phyloP scores from a whole-genome alignment of 2,329 filamentous ascomycete species.

The Aspergillus sp. region DNA sequence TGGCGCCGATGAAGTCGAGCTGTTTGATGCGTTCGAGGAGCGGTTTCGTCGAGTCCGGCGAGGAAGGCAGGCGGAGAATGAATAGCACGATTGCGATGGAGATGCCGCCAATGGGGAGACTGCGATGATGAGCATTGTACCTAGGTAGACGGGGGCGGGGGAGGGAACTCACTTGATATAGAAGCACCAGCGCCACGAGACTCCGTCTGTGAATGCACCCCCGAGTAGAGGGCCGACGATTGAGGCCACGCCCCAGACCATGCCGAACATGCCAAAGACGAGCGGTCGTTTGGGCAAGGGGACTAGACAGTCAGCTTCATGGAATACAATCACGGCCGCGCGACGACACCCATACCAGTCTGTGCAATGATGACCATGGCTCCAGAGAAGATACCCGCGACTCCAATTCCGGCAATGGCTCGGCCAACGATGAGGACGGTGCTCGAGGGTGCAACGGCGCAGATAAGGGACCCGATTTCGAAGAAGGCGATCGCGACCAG shows the following conservation, averaged over 20 bases:
- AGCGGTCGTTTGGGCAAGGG: conserved; percentile 54
- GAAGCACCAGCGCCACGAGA: conserved; percentile 44
- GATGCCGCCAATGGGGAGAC: conserved; percentile 40
- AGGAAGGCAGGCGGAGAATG: conserved; percentile 43
- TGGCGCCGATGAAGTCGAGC: conserved; percentile 36
- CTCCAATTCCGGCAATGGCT: conserved; percentile 36
- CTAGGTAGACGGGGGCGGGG: not conserved
- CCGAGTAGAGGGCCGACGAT: conserved; percentile 44
- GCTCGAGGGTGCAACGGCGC: conserved; percentile 34
- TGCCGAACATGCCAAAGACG: conserved; percentile 47
- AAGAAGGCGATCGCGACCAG: conserved; percentile 35
- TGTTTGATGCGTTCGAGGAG: conserved; percentile 40
- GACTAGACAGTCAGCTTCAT: conserved; percentile 29
- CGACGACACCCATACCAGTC: not conserved
- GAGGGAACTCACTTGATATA: conserved; percentile 36
- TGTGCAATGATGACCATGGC: conserved; percentile 27
- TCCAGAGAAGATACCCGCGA: conserved; percentile 35
- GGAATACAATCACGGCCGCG: not conserved
- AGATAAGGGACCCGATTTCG: conserved; percentile 39
- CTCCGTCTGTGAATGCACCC: conserved; percentile 44
- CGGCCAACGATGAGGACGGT: conserved; percentile 36
- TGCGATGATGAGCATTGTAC: not conserved
- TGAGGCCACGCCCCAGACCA: conserved; percentile 56
- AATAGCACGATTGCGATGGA: conserved; percentile 48
- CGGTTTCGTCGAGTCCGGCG: conserved; percentile 20